These are phyloP conservation scores for Salinomyces thailandicus DNA, from an alignment of 2,329 filamentous ascomycete species.

Conservation along the genomic window DNA sequence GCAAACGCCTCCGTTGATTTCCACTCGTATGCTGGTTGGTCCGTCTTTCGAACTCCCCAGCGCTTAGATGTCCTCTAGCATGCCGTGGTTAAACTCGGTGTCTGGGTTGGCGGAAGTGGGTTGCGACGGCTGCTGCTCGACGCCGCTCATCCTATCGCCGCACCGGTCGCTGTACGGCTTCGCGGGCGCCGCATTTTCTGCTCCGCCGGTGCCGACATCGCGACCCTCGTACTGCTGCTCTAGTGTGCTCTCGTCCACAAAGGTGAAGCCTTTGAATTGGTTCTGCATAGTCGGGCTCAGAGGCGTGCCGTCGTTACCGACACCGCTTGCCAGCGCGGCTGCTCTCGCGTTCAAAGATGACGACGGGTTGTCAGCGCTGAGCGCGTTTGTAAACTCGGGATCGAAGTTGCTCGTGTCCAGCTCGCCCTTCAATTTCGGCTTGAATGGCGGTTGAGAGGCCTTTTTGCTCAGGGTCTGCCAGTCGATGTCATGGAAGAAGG, in stretches of 20 bases:
- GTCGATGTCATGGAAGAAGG: slow-evolving; percentile 90
- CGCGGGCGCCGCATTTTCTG: slow-evolving; percentile 10
- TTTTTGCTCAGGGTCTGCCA: slow-evolving; percentile 85
- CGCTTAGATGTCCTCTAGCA: slow-evolving; percentile 28
- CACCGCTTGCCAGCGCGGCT: slow-evolving; percentile 69
- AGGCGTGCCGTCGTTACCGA: slow-evolving; percentile 78
- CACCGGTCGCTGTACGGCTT: slow-evolving; percentile 18
- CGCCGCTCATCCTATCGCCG: slow-evolving; percentile 43
- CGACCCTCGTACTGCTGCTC: slow-evolving; percentile 61
- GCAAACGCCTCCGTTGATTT: not conserved
- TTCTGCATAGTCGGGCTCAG: slow-evolving; percentile 92
- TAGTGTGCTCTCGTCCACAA: slow-evolving; percentile 93
- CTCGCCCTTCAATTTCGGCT: slow-evolving; percentile 91
- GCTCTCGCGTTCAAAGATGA: slow-evolving; percentile 84
- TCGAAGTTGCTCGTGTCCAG: slow-evolving; percentile 98
- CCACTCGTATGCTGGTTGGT: not conserved
- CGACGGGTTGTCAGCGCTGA: slow-evolving; percentile 69
- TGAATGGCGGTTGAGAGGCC: slow-evolving; percentile 90
- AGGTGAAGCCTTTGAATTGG: slow-evolving; percentile 97
- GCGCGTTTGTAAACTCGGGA: slow-evolving; percentile 91
- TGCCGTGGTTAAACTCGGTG: slow-evolving; percentile 37
- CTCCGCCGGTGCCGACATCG: slow-evolving; percentile 36
- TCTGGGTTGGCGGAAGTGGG: slow-evolving; percentile 28
- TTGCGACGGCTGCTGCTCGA: slow-evolving; percentile 26
- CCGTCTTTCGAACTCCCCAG: not conserved